Evolutionary conservation across 352 stramenopile genomes (phyloP).

Genomic region (Globisporangium cystogenes): DNA sequence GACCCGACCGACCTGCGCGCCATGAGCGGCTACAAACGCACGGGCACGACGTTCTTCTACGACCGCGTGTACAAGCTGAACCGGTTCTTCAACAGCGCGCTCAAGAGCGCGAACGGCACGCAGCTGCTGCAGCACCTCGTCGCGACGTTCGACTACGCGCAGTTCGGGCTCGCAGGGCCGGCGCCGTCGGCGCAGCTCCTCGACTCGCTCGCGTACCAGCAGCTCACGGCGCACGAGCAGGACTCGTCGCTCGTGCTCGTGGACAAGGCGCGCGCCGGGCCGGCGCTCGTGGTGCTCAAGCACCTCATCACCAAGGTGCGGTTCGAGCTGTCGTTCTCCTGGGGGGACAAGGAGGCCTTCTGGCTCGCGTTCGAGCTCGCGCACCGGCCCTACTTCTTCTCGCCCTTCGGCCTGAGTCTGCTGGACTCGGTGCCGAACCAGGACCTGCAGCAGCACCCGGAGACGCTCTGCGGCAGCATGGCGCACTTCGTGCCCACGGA

Average conservation of each 20-base stretch:
- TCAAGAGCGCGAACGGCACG: slow-evolving; percentile 37
- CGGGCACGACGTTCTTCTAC: slow-evolving; percentile 66
- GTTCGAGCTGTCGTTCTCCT: slow-evolving; percentile 64
- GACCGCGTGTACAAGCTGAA: slow-evolving; percentile 54
- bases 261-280: slow-evolving; percentile 41
- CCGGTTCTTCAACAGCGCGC: slow-evolving; percentile 45
- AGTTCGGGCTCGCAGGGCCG: slow-evolving; percentile 28
- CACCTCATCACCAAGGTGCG: slow-evolving; percentile 58
- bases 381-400: slow-evolving; percentile 52
- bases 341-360: slow-evolving; percentile 69
- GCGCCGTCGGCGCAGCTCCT: slow-evolving; percentile 24
- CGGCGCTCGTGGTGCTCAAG: slow-evolving; percentile 58
- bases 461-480: slow-evolving; percentile 64
- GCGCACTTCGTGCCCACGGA: slow-evolving; percentile 47
- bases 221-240: slow-evolving; percentile 50
- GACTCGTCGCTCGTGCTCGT: slow-evolving; percentile 71
- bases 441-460: slow-evolving; percentile 44
- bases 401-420: slow-evolving; percentile 49
- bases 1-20: slow-evolving; percentile 37
- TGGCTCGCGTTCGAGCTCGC: slow-evolving; percentile 69
- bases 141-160: slow-evolving; percentile 45
- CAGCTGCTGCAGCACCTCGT: slow-evolving; percentile 1
- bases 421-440: slow-evolving; percentile 39
- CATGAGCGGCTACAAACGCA: slow-evolving; percentile 33
- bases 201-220: slow-evolving; percentile 33